Base-by-base conservation (phyloP, 2,329 filamentous ascomycete species). In the Gnomoniopsis sp. region DNA sequence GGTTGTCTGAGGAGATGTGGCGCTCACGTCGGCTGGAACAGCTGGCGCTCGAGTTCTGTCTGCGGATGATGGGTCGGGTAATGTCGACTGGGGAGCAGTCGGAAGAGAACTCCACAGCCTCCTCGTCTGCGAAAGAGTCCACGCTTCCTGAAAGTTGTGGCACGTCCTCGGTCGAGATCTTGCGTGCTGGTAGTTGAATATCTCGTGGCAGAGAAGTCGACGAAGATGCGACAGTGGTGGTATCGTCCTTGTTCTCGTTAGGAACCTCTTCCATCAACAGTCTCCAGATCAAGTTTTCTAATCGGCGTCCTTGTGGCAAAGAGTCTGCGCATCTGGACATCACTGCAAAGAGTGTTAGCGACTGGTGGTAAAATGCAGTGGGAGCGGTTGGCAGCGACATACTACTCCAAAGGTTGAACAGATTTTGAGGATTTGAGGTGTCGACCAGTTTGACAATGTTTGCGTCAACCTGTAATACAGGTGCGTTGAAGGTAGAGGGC, bases 401-500 rank as follows among this genome's bases (percentile, higher is more conserved):
- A 96, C 92, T 91, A 73, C 91, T 93, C 92, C 93, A 96, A 85
- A 98, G 96, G 79, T 90, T 93, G 77, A 95, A 96, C 53, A 98
- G 85, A 71, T 93, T 96, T 76, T 96, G 91, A 30, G 91, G 88
- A 73, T 96, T 96, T 66, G 88, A 84, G 1, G 93, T 96, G 76
- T 98, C 93, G 69, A 98, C 91, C 73, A 96, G 91, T 80, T 95
- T 90, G 73, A 99, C 93, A 67, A 93, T 89, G 71, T 88, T 90
- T 64, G 91, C 88, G 78, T 97, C 92, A 73, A 98, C 90, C 63
- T 91, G 92, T 70, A 98, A 82, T 72, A 98, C 90, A 69, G 93
- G 90, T 62, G 89, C 88, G 74, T 90, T 87, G 75, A 96, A 82
- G 76, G 85, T 84, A 71, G 90, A 87, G 77, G 91, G 91, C 93